Percentiles rank a stretch among this genome's conserved stretches.
Conservation (phyloP, 2,329 filamentous ascomycete species). For the Ascocoryne sarcoides region DNA sequence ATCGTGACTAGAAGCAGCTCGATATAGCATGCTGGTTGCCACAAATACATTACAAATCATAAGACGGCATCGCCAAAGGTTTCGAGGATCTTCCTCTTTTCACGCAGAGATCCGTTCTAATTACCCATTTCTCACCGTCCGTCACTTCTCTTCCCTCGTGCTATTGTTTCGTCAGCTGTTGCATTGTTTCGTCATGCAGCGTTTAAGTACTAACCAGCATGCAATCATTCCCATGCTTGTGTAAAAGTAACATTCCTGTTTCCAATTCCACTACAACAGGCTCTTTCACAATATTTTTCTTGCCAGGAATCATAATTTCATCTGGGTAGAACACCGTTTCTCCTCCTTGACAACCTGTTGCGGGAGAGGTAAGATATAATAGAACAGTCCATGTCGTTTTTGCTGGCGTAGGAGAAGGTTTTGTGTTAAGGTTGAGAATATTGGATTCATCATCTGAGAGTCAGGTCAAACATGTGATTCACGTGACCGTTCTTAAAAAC, state of each 20-base stretch:
- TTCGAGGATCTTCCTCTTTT: conserved; percentile 32
- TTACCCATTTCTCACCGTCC: conserved; percentile 82
- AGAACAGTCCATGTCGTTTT: conserved; percentile 88
- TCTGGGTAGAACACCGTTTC: conserved; percentile 89
- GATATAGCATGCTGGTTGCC: too few relatives aligned
- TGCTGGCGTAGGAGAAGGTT: conserved; percentile 36
- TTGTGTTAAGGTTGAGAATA: conserved; percentile 49
- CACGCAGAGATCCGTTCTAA: conserved; percentile 74
- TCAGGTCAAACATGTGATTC: conserved; percentile 6
- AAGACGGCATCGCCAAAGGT: background rate
- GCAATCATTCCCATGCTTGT: conserved; percentile 84
- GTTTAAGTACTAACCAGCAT: conserved; percentile 49
- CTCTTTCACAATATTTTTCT: conserved; percentile 38
- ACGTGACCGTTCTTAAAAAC: too few relatives aligned
- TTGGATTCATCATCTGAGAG: conserved; percentile 77
- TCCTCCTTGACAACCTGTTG: conserved; percentile 70
- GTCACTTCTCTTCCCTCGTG: conserved; percentile 78
- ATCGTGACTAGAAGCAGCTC: too few relatives aligned
- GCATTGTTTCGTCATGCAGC: background rate
- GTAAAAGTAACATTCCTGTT: conserved; percentile 76
- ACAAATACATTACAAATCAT: background rate
- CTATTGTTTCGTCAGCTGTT: conserved; percentile 28
- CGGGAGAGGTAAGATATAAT: conserved; percentile 71
- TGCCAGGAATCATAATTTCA: conserved; percentile 37
- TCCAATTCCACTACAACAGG: conserved; percentile 67